Evolutionary conservation across 805 yeast species (phyloP), one percentile per base, ranked within the genome.

Genomic region (Metschnikowia cerradonensis): DNA sequence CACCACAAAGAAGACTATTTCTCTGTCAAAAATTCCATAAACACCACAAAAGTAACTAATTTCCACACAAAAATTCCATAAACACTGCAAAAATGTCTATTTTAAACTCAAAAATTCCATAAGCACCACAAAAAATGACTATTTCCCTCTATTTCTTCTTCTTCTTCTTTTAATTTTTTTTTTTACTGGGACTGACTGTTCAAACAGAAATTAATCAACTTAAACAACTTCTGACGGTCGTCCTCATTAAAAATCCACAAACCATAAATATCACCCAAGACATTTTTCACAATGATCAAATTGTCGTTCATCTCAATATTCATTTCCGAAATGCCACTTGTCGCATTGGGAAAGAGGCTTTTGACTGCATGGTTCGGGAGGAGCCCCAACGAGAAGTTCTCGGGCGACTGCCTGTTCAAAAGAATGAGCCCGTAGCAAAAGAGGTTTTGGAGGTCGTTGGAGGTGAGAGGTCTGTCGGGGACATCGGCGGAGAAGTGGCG

Each of bases 181-280:
- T 22, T 19, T n/a, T n/a, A 37, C 37, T n/a, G 17, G n/a, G 41
- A 22, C 17, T 71, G 73, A 40, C 64, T 69, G 41, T 65, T 67
- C 52, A 74, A 62, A 53, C 78, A 72, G 51, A 66, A 73, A 43
- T 70, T 70, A 11, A 74, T 58, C 42, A 70, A 64, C 59, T 82
- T 80, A 58, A 71, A 79, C 39, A 87, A 69, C 57, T 80, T 79
- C 41, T 76, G 77, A 64, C 92, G 73, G 60, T 86, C 91, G 6
- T 76, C 80, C 41, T 78, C 83, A 50, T 86, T 82, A 61, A 84
- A 88, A 19, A 87, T 76, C 94, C 94, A 88, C 44, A 88, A 69
- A 1, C 95, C 95, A 64, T 77, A 87, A 11, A 86, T 84, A 41
- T 84, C 88, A 20, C 86, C 90, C 46, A 79, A 70, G 46, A 84